These are phyloP conservation scores for Lichtheimia ramosa DNA, from an alignment of 371 early-diverging fungal species.

Conservation along the genomic window DNA sequence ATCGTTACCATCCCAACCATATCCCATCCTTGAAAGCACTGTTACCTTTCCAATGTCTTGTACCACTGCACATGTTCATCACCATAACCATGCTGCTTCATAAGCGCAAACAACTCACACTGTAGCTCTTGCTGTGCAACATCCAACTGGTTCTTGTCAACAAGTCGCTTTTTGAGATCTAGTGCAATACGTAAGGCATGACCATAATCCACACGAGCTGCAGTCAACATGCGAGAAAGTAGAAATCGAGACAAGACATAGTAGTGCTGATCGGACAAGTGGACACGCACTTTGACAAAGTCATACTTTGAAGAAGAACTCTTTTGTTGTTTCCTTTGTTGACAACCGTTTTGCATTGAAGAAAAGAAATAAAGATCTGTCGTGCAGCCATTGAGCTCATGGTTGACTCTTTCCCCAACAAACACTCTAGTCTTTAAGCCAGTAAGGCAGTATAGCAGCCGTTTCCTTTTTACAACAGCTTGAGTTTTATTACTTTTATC, in stretches of 20 bases:
- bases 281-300: conserved; percentile 42
- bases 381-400: too few species aligned
- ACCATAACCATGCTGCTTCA: conserved; percentile 32
- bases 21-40: too few species aligned
- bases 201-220: conserved; percentile 32
- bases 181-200: conserved; percentile 47
- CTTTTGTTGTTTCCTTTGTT: conserved; percentile 17
- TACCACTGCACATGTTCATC: conserved; percentile 31
- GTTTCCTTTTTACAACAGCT: too few species aligned
- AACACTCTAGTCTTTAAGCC: too few species aligned
- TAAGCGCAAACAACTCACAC: conserved; percentile 27
- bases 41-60: conserved; percentile 29
- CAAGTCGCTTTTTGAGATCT: conserved; percentile 39
- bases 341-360: background rate
- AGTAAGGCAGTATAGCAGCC: too few species aligned
- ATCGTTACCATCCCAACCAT: too few species aligned
- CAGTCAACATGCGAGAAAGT: conserved; percentile 38
- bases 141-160: conserved; percentile 27
- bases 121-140: conserved; percentile 33
- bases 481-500: too few species aligned
- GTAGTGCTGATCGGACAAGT: conserved; percentile 37
- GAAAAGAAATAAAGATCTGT: too few species aligned
- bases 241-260: conserved; percentile 42
- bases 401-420: too few species aligned
- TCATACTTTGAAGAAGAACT: conserved; percentile 42